These are phyloP conservation scores for Bipolaris zeicola DNA, from an alignment of 2,329 filamentous ascomycete genomes.

Conservation along the genomic window DNA sequence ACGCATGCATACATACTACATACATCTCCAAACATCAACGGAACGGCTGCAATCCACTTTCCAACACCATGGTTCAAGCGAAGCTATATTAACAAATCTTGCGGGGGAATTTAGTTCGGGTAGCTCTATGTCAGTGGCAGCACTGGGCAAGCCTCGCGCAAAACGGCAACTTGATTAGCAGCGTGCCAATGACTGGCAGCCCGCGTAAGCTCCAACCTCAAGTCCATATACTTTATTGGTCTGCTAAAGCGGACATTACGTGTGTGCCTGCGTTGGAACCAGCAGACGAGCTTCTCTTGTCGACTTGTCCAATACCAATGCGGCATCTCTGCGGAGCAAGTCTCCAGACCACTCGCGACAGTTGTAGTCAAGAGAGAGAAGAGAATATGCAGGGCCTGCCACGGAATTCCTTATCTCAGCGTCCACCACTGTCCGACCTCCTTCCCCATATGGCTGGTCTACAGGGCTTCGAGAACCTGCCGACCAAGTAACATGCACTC, in stretches of 20 bases:
- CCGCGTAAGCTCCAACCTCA: background rate
- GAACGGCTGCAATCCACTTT: constrained; percentile 1
- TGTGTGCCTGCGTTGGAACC: background rate
- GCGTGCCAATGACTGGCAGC: background rate
- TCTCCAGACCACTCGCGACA: constrained; percentile 4
- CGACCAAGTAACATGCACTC: constrained; percentile 6
- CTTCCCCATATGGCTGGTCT: background rate
- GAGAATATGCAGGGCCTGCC: constrained; percentile 4
- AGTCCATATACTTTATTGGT: background rate
- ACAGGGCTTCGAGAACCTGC: constrained; percentile 3
- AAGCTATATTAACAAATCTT: background rate
- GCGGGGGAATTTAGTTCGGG: constrained; percentile 4
- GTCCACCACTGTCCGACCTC: constrained; percentile 3
- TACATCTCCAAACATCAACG: background rate
- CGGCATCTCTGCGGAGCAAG: constrained; percentile 2
- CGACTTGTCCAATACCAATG: background rate
- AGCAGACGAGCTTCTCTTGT: background rate
- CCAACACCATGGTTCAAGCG: background rate
- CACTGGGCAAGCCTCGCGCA: constrained; percentile 6
- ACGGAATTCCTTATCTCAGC: constrained; percentile 1
- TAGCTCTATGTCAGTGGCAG: background rate
- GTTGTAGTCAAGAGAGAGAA: background rate
- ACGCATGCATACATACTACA: background rate
- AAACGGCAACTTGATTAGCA: background rate
- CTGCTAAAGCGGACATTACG: background rate